Base-by-base conservation (phyloP, 352 stramenopile species). In the Peronospora belbahrii region DNA sequence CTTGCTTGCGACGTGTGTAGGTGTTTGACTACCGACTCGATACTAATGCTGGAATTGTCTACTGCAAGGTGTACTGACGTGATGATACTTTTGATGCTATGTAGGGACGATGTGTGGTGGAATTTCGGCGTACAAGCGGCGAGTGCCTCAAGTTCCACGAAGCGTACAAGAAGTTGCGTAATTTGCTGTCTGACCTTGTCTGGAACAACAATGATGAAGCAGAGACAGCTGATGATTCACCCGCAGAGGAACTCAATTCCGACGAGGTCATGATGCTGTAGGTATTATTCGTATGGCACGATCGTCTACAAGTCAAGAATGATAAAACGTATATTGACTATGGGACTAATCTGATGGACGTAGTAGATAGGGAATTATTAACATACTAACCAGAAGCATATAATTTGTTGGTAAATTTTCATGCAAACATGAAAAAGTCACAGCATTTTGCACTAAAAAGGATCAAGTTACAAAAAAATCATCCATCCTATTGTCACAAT, bases 191-290 rank as follows among this genome's bases (percentile, higher is more conserved):
- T 7, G 67, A 83, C 46, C 65, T 83, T 17, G 58, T 81, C 31
- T 89, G 66, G 49, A 60, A 70, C 39, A 73, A 70, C 27, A 63
- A 74, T 18, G 60, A 70, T 23, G 50, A 65, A 47, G 23, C 35
- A 18, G 44, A 54, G 30, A 53, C 30, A 28, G 31, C 36, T 17
- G 37, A 48, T 24, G 54, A 57, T 19, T 71, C 69, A 13, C 65
- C 57, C 27, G 63, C 56, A 15, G 78, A 89, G 37, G 78, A 89
- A 45, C 61, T 87, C 38, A 85, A 86, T 38, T 87, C 74, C 13
- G 78, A 89, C 44, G 75, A 87, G 48, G 73, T 71, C 39, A 82
- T 86, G 64, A 89, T 89, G 78, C 86, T 87, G 55, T 89, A 83
- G 38, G 38, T 13, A 14, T 34, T n/a, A 22, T 20, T 10, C 31